Base-by-base conservation (phyloP, 148 eudicot genomes). In the Pouteria glomerata region DNA sequence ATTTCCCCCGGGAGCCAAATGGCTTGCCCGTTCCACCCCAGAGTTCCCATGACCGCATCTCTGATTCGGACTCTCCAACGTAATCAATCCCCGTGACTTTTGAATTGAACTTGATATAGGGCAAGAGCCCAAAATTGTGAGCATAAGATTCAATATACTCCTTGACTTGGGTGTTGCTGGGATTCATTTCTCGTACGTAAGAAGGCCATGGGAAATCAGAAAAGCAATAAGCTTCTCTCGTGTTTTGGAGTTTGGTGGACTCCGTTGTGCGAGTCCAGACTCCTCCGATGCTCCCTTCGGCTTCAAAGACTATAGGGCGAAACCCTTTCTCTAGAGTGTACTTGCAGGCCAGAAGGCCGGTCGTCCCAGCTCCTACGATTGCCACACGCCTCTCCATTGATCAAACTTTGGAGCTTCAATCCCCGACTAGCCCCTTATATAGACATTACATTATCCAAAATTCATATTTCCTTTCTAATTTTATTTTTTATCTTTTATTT, bases 311-410 rank as follows among this genome's bases (percentile, higher is more conserved):
- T 0, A 73, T 15, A 0, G 85, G 85, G 30, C 24, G 19, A n/a
- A 78, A 75, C 1, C 82, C 85, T 31, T 78, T 82, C 13, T 69
- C 68, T 8, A 68, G 11, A 2, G 55, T 3, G 69, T 82, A 71
- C 57, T 76, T 82, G 72, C 85, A 82, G 27, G 85, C 85, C 3
- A 78, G 65, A 8, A 82, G 71, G 21, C 85, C 85, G 44, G 82
- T 78, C 8, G 78, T 71, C 27, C 85, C 85, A 12, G 85, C 85
- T 6, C 85, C 85, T 0, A 82, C 34, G 8, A 82, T 78, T 2
- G 63, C 85, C 26, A 82, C 64, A 53, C 35, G 42, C 3, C 33
- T 67, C 29, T 67, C 71, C 71, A 67, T 67, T 67, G 58, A 6
- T 30, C 41, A n/a, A 29, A 10, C 31, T 67, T 24, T 66, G 70